Evolutionary conservation across 768 basidiomycete species (phyloP).

Genomic region (Boletellus sp.): DNA sequence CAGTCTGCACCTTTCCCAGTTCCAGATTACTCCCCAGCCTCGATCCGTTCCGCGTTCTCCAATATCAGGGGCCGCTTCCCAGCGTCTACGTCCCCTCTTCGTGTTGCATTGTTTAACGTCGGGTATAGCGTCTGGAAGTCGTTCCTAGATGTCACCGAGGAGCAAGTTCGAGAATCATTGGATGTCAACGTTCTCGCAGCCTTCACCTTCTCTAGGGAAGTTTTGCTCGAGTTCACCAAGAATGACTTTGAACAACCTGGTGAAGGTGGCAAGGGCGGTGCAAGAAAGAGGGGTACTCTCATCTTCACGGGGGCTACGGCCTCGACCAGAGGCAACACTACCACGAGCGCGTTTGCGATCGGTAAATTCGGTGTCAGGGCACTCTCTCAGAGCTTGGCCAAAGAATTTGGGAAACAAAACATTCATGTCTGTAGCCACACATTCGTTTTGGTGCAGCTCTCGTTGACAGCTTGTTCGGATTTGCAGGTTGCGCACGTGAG

Average conservation of each 20-base stretch:
- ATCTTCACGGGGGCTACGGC: constrained; percentile 77
- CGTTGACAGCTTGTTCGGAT: not conserved
- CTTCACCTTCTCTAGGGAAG: constrained; percentile 61
- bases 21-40: constrained; percentile 45
- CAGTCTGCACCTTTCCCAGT: constrained; percentile 60
- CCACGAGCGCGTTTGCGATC: constrained; percentile 60
- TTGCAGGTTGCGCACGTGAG: constrained; percentile 62
- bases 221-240: constrained; percentile 55
- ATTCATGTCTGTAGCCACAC: constrained; percentile 51
- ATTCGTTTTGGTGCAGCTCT: not conserved
- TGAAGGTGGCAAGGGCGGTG: constrained; percentile 34
- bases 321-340: constrained; percentile 55
- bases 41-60: constrained; percentile 48
- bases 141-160: constrained; percentile 60
- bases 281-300: constrained; percentile 59
- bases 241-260: constrained; percentile 43
- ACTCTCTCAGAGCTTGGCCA: constrained; percentile 66
- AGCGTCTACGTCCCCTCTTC: constrained; percentile 47
- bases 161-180: constrained; percentile 49
- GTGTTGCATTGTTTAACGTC: constrained; percentile 63
- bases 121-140: constrained; percentile 58
- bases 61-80: constrained; percentile 45
- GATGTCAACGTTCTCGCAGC: constrained; percentile 55
- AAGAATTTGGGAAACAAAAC: constrained; percentile 71
- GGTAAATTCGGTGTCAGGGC: constrained; percentile 62